Base-by-base conservation (phyloP, 768 basidiomycete genomes). In the Suillus subaureus region DNA sequence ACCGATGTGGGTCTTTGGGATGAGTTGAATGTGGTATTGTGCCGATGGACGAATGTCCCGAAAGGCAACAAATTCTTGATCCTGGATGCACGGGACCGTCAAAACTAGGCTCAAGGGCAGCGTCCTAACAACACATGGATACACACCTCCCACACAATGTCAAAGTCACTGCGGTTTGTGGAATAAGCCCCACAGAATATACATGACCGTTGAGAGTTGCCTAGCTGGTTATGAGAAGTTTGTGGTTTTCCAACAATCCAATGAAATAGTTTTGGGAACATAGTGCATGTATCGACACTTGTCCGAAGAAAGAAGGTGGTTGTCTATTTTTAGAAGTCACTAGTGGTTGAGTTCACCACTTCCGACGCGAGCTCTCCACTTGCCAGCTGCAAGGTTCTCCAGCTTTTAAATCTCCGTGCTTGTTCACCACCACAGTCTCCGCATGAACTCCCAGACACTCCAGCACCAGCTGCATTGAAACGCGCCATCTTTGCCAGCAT, bases 1-100 rank as follows among this genome's bases (percentile, higher is more conserved):
- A 85, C 87, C 72, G 8, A 87, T 83, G 66, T 89, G 87, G 6
- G 40, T 66, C 68, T 81, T 87, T 4, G 87, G 85, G 33, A 86
- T 79, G 49, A 89, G 66, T 62, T 81, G 82, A 43, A 85, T 76
- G 68, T 88, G 87, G 47, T 84, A 77, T 62, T 72, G 67, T 55
- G 82, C 78, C 1, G 85, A 82, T 6, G 87, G 86, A n/a, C 70
- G 78, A 55, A 74, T 75, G 68, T 88, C 87, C 55, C 77, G 72
- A 61, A 88, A 88, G 5, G 84, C 86, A 13, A 87, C 64, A 65
- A 86, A 86, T 5, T 70, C 69, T 1, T 78, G 74, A 65, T 86
- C 83, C 86, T 87, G 39, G 7, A 33, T 28, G 33, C 26, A 18
- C 12, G 33, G 51, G 35, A 35, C 8, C 35, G 45, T 43, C 42